These are phyloP conservation scores for Xylariaceae sp. DNA, from an alignment of 2,329 filamentous ascomycete genomes.

Conservation along the genomic window DNA sequence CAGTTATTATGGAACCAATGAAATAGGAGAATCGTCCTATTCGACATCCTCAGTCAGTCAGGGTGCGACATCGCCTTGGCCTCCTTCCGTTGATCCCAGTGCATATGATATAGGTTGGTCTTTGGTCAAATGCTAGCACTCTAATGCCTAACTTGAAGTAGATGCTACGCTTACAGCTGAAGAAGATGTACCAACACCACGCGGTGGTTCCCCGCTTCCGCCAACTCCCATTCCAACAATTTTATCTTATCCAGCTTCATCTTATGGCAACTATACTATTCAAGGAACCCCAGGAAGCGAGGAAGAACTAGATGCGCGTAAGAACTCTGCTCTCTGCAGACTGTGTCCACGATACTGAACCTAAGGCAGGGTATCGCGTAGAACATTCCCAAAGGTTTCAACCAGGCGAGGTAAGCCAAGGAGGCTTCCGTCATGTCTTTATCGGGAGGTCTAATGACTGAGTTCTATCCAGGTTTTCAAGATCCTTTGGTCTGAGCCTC, in stretches of 20 bases:
- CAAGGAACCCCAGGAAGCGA: conserved; percentile 30
- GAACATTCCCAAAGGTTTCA: conserved; percentile 33
- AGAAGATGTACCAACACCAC: conserved; percentile 22
- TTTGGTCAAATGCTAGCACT: not conserved
- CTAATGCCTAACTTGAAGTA: conserved; percentile 12
- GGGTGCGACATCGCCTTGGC: conserved; percentile 18
- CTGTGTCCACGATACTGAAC: conserved; percentile 19
- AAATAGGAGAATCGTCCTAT: conserved; percentile 25
- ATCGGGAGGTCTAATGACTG: not conserved
- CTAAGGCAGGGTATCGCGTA: conserved; percentile 30
- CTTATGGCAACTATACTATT: conserved; percentile 29
- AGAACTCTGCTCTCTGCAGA: conserved; percentile 4
- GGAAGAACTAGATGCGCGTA: conserved; percentile 30
- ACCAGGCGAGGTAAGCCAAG: conserved; percentile 33
- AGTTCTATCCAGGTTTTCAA: conserved; percentile 52
- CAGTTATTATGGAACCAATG: conserved; percentile 22
- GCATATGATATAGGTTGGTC: conserved; percentile 30
- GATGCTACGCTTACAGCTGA: conserved; percentile 18
- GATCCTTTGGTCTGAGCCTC: conserved; percentile 57
- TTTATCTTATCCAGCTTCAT: conserved; percentile 5
- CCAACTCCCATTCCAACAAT: conserved; percentile 5
- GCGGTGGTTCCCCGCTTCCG: conserved; percentile 20
- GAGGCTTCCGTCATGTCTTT: no score
- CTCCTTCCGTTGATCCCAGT: conserved; percentile 24
- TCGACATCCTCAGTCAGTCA: conserved; percentile 19